A percentile compares a stretch with the other conserved stretches of the same genome.
Evolutionary conservation across 352 stramenopile genomes (phyloP).

Genomic region (Globisporangium radiosum): DNA sequence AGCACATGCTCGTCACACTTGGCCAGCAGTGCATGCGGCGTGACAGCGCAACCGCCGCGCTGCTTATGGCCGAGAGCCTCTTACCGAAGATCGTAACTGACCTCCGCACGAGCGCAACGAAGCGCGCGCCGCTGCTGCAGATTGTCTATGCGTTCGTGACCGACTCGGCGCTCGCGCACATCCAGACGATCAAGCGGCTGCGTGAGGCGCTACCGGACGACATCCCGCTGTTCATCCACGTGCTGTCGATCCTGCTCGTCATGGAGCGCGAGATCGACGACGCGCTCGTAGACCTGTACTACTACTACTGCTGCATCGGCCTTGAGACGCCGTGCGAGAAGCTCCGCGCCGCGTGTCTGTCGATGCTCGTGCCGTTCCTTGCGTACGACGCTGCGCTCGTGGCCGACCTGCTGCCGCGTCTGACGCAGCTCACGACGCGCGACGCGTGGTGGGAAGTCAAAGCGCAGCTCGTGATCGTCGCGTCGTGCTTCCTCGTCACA

Average conservation of each 20-base stretch:
- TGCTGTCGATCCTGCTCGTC: conserved; percentile 55
- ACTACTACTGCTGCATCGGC: conserved; percentile 86
- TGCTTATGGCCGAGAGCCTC: conserved; percentile 53
- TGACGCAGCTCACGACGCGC: conserved; percentile 55
- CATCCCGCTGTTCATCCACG: conserved; percentile 73
- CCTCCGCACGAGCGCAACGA: conserved; percentile 23
- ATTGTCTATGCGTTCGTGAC: conserved; percentile 60
- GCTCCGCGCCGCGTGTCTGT: conserved; percentile 65
- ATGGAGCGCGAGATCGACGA: conserved; percentile 70
- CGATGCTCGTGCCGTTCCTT: conserved; percentile 62
- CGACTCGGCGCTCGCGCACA: conserved; percentile 41
- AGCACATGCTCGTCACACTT: conserved; percentile 29
- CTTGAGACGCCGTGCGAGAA: conserved; percentile 67
- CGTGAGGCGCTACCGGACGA: conserved; percentile 53
- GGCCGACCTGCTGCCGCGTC: conserved; percentile 48
- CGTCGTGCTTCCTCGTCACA: conserved; percentile 45
- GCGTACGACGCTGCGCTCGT: conserved; percentile 40
- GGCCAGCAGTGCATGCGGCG: conserved; percentile 40
- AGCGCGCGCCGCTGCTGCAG: conserved; percentile 46
- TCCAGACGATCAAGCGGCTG: conserved; percentile 73
- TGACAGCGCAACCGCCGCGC: conserved; percentile 29
- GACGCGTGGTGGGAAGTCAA: conserved; percentile 85
- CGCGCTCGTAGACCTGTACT: conserved; percentile 73
- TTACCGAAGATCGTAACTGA: conserved; percentile 34
- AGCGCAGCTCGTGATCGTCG: conserved; percentile 63